Evolutionary conservation across 2,329 filamentous ascomycete genomes (phyloP), one percentile per base, ranked within the genome.

Genomic region (Diaporthe sp.): DNA sequence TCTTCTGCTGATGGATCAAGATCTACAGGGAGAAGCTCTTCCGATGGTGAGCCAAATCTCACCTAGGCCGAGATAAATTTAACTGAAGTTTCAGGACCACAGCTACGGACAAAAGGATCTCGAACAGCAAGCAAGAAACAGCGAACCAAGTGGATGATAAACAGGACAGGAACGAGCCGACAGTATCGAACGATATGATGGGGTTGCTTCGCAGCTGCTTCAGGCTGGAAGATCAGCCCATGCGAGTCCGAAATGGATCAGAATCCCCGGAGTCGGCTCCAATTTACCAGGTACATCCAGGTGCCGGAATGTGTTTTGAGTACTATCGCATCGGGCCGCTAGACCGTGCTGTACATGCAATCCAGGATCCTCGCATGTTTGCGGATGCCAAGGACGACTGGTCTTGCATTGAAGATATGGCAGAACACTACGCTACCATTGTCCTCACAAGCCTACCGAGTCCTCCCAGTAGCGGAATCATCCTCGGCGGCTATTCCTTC

Each of bases 261-360:
- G n/a, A 27, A 4, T 42, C 39, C 1, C 7, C 32, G 1, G 56
- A 59, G 3, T 59, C 35, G 5, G 35, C 56, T 15, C 56, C 56
- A 22, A 27, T 59, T 17, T 59, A 42, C 35, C 25, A 39, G 56
- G n/a, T 59, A 4, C 56, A 59, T 42, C 56, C 56, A 3, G 56
- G 56, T 13, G 56, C 56, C n/a, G 56, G 56, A 10, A 59, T 59
- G 56, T 59, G 35, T 42, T 59, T 59, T 19, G 56, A 59, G 56
- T 59, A 59, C n/a, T 17, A 42, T 12, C 56, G 56, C 13, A 59
- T 59, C 56, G 56, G 32, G n/a, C 35, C 56, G 17, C 56, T 59
- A 4, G 6, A 59, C n/a, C 56, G 56, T 25, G 35, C 35, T 19
- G 56, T 59, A 4, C 35, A 39, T 4, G 35, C 56, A 42, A 39